Conservation (phyloP, 2,329 filamentous ascomycete genomes). For the Gliomastix tumulicola region DNA sequence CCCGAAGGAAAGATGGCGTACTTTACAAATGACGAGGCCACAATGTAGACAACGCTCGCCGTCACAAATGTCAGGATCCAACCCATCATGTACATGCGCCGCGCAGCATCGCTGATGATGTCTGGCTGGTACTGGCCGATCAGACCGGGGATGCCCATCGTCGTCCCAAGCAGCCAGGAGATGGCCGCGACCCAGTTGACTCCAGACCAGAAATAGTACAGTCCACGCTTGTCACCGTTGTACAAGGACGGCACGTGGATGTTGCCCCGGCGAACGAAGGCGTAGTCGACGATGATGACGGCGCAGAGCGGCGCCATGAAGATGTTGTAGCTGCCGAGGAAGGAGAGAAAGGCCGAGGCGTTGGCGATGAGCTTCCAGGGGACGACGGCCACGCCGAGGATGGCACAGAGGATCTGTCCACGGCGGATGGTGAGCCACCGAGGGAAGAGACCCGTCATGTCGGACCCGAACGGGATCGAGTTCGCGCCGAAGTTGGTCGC, state of each 20-base stretch:
- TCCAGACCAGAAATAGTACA: conserved; percentile 23
- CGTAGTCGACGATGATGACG: conserved; percentile 26
- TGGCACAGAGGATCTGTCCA: conserved; percentile 20
- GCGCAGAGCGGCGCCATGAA: conserved; percentile 17
- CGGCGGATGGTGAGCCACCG: conserved; percentile 21
- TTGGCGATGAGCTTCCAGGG: conserved; percentile 21
- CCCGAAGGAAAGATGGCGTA: conserved; percentile 12
- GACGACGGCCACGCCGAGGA: conserved; percentile 18
- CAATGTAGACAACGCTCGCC: conserved; percentile 15
- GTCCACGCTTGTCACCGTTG: conserved; percentile 12
- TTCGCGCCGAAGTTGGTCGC: conserved; percentile 19
- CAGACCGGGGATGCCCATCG: conserved; percentile 16
- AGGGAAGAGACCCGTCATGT: conserved; percentile 21
- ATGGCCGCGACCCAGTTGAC: conserved; percentile 18
- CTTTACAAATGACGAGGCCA: conserved; percentile 10
- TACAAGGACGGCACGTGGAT: conserved; percentile 21
- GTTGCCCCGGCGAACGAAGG: conserved; percentile 17
- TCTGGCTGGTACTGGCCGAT: conserved; percentile 16
- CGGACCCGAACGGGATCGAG: conserved; percentile 22
- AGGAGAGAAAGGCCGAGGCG: conserved; percentile 13
- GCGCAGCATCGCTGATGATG: conserved; percentile 12
- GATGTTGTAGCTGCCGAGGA: conserved; percentile 16
- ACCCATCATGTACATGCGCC: conserved; percentile 20
- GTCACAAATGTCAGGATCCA: conserved; percentile 19
- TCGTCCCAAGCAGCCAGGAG: conserved; percentile 15